phyloP scores from a whole-genome alignment of 192 early-diverging fungal genomes.

The Anaeromyces robustus region DNA sequence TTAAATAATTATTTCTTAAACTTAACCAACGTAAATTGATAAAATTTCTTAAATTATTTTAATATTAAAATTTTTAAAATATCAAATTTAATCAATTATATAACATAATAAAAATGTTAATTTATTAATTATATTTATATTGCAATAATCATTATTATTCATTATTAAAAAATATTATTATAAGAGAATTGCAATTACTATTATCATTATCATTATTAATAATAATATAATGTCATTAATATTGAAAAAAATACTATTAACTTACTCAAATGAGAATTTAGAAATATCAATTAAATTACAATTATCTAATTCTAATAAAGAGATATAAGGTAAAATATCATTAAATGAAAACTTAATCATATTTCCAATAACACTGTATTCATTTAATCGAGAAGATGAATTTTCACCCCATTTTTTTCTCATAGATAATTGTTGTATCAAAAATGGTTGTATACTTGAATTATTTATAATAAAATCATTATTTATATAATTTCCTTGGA shows the following conservation, averaged over 20 bases:
- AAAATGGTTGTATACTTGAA: not conserved
- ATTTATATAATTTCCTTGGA: not conserved
- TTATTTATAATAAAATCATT: not conserved
- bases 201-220: too few relatives aligned
- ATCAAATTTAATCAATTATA: too few relatives aligned
- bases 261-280: not conserved
- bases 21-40: conserved; percentile 27
- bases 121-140: too few relatives aligned
- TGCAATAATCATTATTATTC: too few relatives aligned
- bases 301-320: not conserved
- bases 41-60: not conserved
- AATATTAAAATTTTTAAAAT: too few relatives aligned
- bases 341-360: not conserved
- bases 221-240: too few relatives aligned
- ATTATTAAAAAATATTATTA: too few relatives aligned
- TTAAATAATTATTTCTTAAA: conserved; percentile 33
- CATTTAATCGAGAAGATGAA: not conserved
- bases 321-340: not conserved
- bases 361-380: not conserved
- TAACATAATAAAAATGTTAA: too few relatives aligned
- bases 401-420: not conserved
- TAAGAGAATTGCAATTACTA: too few relatives aligned
- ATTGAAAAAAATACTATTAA: not conserved
- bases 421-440: not conserved
- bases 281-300: not conserved